Base-by-base conservation (phyloP, 768 basidiomycete species). In the Exsudoporus frostii region DNA sequence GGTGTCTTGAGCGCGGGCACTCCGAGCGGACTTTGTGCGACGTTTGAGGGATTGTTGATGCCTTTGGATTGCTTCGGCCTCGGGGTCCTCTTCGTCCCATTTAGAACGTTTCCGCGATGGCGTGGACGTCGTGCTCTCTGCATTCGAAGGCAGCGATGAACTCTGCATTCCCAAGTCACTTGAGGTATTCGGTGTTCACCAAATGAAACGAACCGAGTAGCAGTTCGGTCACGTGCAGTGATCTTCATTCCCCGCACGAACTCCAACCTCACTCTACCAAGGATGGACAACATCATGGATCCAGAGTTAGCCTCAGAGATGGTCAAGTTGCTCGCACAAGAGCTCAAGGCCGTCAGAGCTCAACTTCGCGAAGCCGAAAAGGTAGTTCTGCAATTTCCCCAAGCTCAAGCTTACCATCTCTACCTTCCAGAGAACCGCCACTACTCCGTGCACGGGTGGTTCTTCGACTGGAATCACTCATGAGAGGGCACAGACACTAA, bases 81-180 rank as follows among this genome's bases (percentile, higher is more conserved):
- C 72, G 5, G 77, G 74, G 24, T 83, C 81, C n/a, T 70, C 71
- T 34, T 66, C 61, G 42, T 79, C 77, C 89, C 89, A 91, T 67
- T 86, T 88, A 10, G 88, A 88, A n/a, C 87, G 80, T 70, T 88
- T 90, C 49, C 80, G 76, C 19, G 83, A 81, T 5, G 84, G 82
- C 0, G 84, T 83, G 20, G 79, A 79, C 2, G 79, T 51, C 30
- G 47, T 30, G 29, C 20, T 36, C 10, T 75, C 74, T 51, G 72
- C 61, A 34, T 45, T 53, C 37, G 52, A 40, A 45, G 68, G 70
- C 61, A 72, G 66, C 9, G 52, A 46, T 33, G 48, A 51, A 20
- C 27, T 42, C 11, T 58, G 50, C 54, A 53, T 57, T 32, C 41
- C 29, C 17, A 25, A 25, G 33, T 51, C 29, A 36, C 47, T 1